Evolutionary conservation across 495 filamentous ascomycete genomes (phyloP).

Genomic region (Tuber borchii): DNA sequence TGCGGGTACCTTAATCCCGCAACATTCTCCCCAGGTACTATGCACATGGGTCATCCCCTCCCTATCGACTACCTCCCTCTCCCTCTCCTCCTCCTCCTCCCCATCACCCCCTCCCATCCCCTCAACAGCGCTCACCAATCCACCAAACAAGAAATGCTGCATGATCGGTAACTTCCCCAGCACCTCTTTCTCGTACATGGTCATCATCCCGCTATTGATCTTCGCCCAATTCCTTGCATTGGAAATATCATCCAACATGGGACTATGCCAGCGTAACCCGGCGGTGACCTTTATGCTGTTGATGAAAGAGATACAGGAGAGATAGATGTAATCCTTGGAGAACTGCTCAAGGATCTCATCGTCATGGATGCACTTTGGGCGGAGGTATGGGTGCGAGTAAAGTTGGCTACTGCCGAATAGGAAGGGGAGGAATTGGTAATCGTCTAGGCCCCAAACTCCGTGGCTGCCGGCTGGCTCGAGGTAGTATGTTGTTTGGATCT

Average conservation of each 20-base stretch:
- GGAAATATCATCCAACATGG: constrained; percentile 97
- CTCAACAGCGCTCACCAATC: constrained; percentile 66
- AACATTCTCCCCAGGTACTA: constrained; percentile 87
- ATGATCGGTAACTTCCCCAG: constrained; percentile 91
- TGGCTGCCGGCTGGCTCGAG: constrained; percentile 92
- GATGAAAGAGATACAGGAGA: constrained; percentile 86
- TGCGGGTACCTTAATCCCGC: constrained; percentile 95
- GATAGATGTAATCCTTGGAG: constrained; percentile 58
- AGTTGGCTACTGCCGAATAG: constrained; percentile 89
- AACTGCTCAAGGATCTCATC: constrained; percentile 78
- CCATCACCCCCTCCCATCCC: constrained; percentile 59
- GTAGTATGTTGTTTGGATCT: constrained; percentile 81
- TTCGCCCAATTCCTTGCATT: constrained; percentile 87
- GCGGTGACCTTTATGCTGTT: constrained; percentile 95
- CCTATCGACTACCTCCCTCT: constrained; percentile 54
- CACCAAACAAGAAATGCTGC: constrained; percentile 96
- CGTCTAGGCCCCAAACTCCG: constrained; percentile 95
- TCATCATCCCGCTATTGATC: constrained; percentile 87
- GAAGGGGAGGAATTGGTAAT: constrained; percentile 96
- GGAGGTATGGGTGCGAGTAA: constrained; percentile 76
- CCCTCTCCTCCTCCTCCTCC: constrained; percentile 45
- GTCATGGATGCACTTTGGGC: constrained; percentile 81
- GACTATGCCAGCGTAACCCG: constrained; percentile 91
- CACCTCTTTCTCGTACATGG: constrained; percentile 93
- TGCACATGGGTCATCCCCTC: constrained; percentile 66